Conservation (phyloP, 2,329 filamentous ascomycete genomes). For the Coniochaeta hoffmannii region DNA sequence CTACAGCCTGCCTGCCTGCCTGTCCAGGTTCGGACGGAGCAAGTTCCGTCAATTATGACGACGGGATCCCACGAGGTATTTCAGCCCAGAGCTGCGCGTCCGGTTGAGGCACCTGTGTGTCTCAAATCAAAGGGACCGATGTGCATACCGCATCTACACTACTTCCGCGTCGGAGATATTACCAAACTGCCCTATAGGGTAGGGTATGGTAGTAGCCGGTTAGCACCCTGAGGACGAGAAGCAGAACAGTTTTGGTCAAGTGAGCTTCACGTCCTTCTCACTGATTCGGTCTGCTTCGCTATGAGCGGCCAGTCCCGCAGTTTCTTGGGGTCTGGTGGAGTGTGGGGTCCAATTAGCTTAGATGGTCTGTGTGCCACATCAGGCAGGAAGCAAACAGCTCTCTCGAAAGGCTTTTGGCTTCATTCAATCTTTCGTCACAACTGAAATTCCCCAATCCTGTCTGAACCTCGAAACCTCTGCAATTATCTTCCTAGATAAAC, state of each 20-base stretch:
- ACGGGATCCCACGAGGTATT: background rate
- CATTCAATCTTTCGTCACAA: conserved; percentile 6
- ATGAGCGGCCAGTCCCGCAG: background rate
- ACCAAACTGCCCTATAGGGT: too few relatives aligned
- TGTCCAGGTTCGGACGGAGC: background rate
- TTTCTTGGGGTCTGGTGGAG: background rate
- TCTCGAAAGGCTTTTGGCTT: background rate
- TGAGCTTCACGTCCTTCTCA: background rate
- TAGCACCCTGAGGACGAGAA: background rate
- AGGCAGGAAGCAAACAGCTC: conserved; percentile 2
- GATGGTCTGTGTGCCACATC: conserved; percentile 11
- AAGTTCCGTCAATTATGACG: background rate
- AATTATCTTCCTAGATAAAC: conserved; percentile 3
- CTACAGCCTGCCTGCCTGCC: too few relatives aligned
- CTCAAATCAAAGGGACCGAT: too few relatives aligned
- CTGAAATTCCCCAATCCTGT: background rate
- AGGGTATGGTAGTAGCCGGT: background rate
- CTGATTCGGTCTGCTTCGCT: background rate
- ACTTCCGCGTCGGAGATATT: too few relatives aligned
- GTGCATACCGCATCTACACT: too few relatives aligned
- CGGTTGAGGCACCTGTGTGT: too few relatives aligned
- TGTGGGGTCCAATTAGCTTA: background rate
- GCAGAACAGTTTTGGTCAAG: background rate
- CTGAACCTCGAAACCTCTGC: background rate
- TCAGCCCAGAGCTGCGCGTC: background rate